These are phyloP conservation scores for Metarhizium anisopliae DNA, from an alignment of 2,329 filamentous ascomycete genomes.

Conservation along the genomic window DNA sequence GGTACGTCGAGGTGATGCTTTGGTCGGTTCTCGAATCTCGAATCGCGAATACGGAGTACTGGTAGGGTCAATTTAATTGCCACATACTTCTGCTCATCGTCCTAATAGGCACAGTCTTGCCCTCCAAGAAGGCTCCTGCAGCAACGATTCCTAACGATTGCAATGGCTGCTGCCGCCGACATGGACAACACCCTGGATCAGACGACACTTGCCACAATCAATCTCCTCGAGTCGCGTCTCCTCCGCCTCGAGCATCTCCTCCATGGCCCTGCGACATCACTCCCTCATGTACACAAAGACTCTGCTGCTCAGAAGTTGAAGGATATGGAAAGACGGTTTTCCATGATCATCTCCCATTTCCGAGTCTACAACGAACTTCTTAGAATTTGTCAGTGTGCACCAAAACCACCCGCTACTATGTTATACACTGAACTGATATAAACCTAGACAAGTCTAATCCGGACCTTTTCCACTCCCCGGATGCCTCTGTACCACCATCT, in stretches of 20 bases:
- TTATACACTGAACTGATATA: background rate
- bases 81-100: too few relatives aligned
- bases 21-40: too few relatives aligned
- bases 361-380: constrained; percentile 52
- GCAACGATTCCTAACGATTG: background rate
- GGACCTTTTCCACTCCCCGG: constrained; percentile 42
- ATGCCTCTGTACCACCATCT: constrained; percentile 37
- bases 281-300: constrained; percentile 23
- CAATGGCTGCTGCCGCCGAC: background rate
- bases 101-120: too few relatives aligned
- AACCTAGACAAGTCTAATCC: constrained; percentile 42
- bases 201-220: constrained; percentile 45
- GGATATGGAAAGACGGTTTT: constrained; percentile 46
- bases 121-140: too few relatives aligned
- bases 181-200: constrained; percentile 36
- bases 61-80: too few relatives aligned
- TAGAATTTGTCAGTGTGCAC: constrained; percentile 43
- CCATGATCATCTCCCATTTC: constrained; percentile 37
- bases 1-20: too few relatives aligned
- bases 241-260: constrained; percentile 51
- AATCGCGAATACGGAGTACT: too few relatives aligned
- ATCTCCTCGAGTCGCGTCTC: constrained; percentile 49
- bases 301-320: constrained; percentile 36
- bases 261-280: constrained; percentile 33
- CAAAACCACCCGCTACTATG: background rate